Evolutionary conservation across 2,329 filamentous ascomycete species (phyloP).

Genomic region (Ramularia collo-cygni): DNA sequence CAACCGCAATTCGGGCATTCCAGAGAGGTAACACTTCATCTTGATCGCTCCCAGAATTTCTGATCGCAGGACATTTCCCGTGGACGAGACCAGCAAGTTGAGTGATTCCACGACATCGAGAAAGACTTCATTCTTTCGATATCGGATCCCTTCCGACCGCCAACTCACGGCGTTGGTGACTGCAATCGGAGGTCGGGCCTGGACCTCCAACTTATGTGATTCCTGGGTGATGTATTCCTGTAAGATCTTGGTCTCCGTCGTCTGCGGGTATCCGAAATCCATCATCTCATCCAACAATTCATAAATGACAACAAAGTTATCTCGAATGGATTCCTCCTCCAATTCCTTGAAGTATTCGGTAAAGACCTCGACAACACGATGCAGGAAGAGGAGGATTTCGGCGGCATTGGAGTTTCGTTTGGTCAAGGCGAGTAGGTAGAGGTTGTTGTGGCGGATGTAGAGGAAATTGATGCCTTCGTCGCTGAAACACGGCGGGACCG

Average conservation of each 20-base stretch:
- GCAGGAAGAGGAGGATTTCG: slow-evolving; percentile 95
- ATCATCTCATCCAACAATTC: slow-evolving; percentile 99
- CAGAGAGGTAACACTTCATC: slow-evolving; percentile 99
- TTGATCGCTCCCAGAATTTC: slow-evolving; percentile 97
- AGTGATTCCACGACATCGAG: slow-evolving; percentile 94
- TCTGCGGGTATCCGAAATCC: slow-evolving; percentile 99
- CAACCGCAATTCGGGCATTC: slow-evolving; percentile 92
- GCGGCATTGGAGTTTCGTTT: slow-evolving; percentile 99
- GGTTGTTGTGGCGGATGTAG: slow-evolving; percentile 98
- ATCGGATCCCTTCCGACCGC: slow-evolving; percentile 95
- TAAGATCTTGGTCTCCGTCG: slow-evolving; percentile 95
- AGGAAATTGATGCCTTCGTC: slow-evolving; percentile 99
- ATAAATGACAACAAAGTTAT: slow-evolving; percentile 99
- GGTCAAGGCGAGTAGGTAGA: slow-evolving; percentile 93
- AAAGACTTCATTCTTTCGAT: slow-evolving; percentile 99
- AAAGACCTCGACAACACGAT: slow-evolving; percentile 97
- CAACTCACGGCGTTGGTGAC: slow-evolving; percentile 98
- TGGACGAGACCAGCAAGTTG: slow-evolving; percentile 88
- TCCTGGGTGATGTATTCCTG: slow-evolving; percentile 97
- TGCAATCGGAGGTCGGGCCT: slow-evolving; percentile 90
- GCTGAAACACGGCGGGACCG: slow-evolving; percentile 95
- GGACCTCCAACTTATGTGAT: slow-evolving; percentile 95
- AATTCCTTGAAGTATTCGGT: slow-evolving; percentile 99
- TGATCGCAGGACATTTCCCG: slow-evolving; percentile 88
- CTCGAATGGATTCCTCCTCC: slow-evolving; percentile 95